Evolutionary conservation across 805 yeast genomes (phyloP), one percentile per base, ranked within the genome.

Genomic region (Sugiyamaella smithiae): DNA sequence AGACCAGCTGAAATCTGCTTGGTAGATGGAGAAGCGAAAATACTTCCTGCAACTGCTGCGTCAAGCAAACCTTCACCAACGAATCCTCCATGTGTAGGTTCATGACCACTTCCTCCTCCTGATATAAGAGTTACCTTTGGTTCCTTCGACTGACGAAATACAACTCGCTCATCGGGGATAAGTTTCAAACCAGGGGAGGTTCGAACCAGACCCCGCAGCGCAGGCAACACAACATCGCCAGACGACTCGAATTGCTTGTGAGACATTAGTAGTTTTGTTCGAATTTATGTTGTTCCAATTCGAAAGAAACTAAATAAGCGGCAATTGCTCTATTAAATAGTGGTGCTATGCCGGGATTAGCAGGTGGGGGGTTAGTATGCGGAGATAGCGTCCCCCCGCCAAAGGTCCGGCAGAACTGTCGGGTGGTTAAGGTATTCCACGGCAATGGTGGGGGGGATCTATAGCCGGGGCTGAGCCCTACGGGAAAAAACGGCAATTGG

Each of bases 81-180:
- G 64, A 81, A 90, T 0, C 96, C 97, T 6, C 87, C 90, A 61
- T 91, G 97, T 3, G 89, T 74, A 22, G 97, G 97, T 67, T 90
- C 98, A 63, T 90, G 98, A 42, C 98, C 98, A 11, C 90, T 81
- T 23, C 97, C 97, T 48, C 98, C 98, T 51, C 97, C 97, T 28
- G 96, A 82, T 23, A 90, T 69, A 43, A 90, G 61, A 4, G 87
- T 77, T 38, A 89, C 85, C 59, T 46, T 68, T 9, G 33, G 37
- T 6, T 24, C 28, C 12, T 23, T 11, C 6, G 32, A 6, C 9
- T 51, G 52, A 51, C 54, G 37, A 40, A 17, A 46, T 5, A 54
- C 51, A 3, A 48, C 53, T 26, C 33, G 3, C 60, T 83, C 86
- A 5, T 73, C 59, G 31, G 80, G 80, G 43, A 83, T 75, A 33